A percentile compares a stretch with the other conserved stretches of the same genome.
Conservation (phyloP, 805 yeast genomes). For the Lachancea sp. region DNA sequence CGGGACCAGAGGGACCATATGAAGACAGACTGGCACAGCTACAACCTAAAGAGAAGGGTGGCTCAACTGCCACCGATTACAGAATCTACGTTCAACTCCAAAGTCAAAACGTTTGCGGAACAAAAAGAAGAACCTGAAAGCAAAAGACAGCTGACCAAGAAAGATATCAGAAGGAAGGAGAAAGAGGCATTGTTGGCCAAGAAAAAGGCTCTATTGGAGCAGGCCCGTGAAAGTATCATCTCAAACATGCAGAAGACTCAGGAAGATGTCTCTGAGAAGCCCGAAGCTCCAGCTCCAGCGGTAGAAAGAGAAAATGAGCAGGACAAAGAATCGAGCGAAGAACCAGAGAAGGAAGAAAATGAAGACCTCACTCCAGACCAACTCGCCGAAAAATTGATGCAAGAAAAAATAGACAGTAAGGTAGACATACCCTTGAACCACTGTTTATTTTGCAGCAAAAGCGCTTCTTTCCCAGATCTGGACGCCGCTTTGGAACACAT, state of each 20-base stretch:
- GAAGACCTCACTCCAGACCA: conserved; percentile 35
- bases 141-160: conserved; percentile 35
- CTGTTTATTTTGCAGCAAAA: conserved; percentile 51
- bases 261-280: background rate
- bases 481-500: conserved; percentile 63
- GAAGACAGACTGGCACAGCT: conserved; percentile 98
- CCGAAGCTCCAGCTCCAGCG: background rate
- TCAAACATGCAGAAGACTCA: conserved; percentile 21
- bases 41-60: conserved; percentile 89
- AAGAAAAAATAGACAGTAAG: conserved; percentile 35
- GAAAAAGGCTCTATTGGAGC: conserved; percentile 36
- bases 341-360: conserved; percentile 16
- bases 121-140: conserved; percentile 18
- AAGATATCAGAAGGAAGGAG: conserved; percentile 37
- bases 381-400: conserved; percentile 34
- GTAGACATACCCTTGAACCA: conserved; percentile 43
- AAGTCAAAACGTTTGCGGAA: conserved; percentile 39
- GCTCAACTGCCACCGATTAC: conserved; percentile 75
- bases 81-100: conserved; percentile 61
- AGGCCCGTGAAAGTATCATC: conserved; percentile 37
- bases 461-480: conserved; percentile 39
- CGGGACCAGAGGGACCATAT: conserved; percentile 83
- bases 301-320: conserved; percentile 7
- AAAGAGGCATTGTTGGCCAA: conserved; percentile 39
- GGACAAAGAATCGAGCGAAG: conserved; percentile 3